Conservation (phyloP, 1,139 yeast genomes). For the Yamadazyma siamensis region DNA sequence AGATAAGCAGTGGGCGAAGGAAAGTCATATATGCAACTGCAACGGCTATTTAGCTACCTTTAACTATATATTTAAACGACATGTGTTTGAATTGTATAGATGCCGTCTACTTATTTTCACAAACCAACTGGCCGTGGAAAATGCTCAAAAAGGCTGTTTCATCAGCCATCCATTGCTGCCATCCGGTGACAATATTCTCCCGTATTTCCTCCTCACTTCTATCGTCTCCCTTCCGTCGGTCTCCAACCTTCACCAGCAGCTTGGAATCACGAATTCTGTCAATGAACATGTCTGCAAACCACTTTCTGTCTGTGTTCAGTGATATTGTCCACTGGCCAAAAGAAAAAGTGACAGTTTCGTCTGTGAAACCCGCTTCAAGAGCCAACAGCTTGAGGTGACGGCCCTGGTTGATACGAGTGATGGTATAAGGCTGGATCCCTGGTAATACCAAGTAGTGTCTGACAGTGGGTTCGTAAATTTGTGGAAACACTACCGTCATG, state of each 20-base stretch:
- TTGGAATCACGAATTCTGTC: background rate
- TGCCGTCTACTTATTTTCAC: no score
- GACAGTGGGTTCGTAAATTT: background rate
- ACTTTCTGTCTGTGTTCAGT: background rate
- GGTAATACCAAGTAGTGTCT: background rate
- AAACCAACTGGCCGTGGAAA: background rate
- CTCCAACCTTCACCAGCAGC: background rate
- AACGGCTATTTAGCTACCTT: no score
- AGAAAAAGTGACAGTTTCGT: background rate
- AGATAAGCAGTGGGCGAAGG: no score
- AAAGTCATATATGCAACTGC: no score
- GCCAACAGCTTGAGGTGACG: conserved; percentile 3
- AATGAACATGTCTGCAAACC: conserved; percentile 2
- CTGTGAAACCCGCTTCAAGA: conserved; percentile 1
- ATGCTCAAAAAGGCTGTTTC: background rate
- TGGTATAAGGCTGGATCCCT: background rate
- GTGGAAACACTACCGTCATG: conserved; percentile 2
- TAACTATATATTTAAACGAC: no score
- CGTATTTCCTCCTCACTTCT: background rate
- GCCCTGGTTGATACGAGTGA: conserved; percentile 1
- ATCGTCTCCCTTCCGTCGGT: no score
- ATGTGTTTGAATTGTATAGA: no score
- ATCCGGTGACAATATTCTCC: background rate
- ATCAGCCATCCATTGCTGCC: conserved; percentile 1
- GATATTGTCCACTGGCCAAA: conserved; percentile 1